phyloP scores from a whole-genome alignment of 176 grass and related monocot genomes.

The Oryza longistaminata region DNA sequence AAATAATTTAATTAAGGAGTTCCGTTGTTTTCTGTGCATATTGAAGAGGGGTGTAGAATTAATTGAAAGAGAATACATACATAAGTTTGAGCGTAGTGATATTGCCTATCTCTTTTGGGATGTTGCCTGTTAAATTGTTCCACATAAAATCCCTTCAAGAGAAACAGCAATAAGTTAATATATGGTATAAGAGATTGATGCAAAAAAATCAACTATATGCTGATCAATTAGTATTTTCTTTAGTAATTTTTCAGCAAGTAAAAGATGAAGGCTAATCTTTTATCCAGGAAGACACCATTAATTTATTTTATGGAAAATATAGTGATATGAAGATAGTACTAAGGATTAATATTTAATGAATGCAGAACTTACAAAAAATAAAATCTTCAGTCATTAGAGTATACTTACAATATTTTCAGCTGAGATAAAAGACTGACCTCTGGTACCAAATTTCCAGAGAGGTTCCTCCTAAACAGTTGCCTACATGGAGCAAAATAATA shows the following conservation, averaged over 20 bases:
- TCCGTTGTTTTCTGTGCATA: slow-evolving; percentile 13
- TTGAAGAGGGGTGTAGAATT: slow-evolving; percentile 20
- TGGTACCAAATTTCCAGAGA: slow-evolving; percentile 79
- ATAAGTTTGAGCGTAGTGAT: slow-evolving; percentile 76
- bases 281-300: slow-evolving; percentile 3
- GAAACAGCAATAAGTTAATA: slow-evolving; percentile 31
- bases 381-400: slow-evolving; percentile 23
- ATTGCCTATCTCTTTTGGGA: slow-evolving; percentile 87
- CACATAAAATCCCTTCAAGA: slow-evolving; percentile 97
- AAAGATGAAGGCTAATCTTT: neutral
- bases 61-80: slow-evolving; percentile 53
- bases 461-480: slow-evolving; percentile 78
- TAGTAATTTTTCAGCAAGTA: neutral
- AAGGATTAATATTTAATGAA: slow-evolving; percentile 11
- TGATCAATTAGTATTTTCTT: slow-evolving; percentile 4
- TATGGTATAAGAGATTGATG: slow-evolving; percentile 15
- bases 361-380: slow-evolving; percentile 1
- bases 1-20: neutral
- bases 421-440: slow-evolving; percentile 70
- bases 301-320: slow-evolving; percentile 11
- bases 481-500: slow-evolving; percentile 42
- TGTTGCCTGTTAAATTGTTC: slow-evolving; percentile 81
- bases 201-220: neutral
- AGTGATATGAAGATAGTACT: slow-evolving; percentile 14
- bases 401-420: slow-evolving; percentile 83